These are phyloP conservation scores for Rutstroemia sp. DNA, from an alignment of 2,329 filamentous ascomycete species.

Conservation along the genomic window DNA sequence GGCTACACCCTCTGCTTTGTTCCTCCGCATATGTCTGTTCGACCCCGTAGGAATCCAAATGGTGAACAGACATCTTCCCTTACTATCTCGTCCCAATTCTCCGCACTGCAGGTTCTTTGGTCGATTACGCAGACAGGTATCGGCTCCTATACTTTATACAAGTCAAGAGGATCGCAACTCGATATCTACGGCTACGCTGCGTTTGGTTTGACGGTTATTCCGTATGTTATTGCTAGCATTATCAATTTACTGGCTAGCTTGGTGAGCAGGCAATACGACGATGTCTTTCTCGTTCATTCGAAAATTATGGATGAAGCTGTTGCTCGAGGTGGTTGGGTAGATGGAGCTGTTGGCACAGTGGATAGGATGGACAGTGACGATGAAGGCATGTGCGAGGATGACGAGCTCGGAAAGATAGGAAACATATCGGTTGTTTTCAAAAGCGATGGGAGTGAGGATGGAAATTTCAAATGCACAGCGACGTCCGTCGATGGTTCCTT, in stretches of 20 bases:
- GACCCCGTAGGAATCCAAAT: neutral
- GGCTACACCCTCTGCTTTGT: neutral
- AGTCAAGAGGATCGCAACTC: neutral
- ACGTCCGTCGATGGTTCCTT: neutral
- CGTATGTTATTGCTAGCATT: slow-evolving; percentile 2
- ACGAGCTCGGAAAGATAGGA: neutral
- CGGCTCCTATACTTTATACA: neutral
- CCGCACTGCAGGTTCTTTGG: neutral
- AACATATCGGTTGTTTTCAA: neutral
- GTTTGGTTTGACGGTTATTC: slow-evolving; percentile 10
- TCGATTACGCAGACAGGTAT: neutral
- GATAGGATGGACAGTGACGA: neutral
- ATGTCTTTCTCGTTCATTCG: slow-evolving; percentile 2
- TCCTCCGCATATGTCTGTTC: neutral
- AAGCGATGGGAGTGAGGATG: neutral
- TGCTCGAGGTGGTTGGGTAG: neutral
- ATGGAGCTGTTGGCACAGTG: neutral
- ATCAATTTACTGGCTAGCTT: slow-evolving; percentile 4
- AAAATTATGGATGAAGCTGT: slow-evolving; percentile 5
- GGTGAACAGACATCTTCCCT: neutral
- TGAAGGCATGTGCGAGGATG: neutral
- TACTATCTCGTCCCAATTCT: neutral
- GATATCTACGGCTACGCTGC: slow-evolving; percentile 5
- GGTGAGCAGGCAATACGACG: slow-evolving; percentile 1
- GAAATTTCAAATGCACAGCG: neutral